These are phyloP conservation scores for Aeminium ludgeri DNA, from an alignment of 495 filamentous ascomycete genomes.

Conservation along the genomic window DNA sequence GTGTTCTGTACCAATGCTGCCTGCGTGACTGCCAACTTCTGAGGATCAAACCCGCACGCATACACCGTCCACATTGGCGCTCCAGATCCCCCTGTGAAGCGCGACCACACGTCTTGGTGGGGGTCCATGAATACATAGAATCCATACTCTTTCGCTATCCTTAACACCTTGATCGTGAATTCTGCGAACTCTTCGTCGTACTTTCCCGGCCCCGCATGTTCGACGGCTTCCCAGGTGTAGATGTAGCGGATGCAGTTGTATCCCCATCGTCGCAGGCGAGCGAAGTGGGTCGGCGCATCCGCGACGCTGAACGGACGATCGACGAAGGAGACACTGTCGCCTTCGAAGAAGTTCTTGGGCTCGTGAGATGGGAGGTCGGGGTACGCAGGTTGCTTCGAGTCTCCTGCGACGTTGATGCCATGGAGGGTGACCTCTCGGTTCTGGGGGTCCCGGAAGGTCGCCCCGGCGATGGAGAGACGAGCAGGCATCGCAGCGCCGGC, in stretches of 20 bases:
- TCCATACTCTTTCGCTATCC: slow-evolving; percentile 71
- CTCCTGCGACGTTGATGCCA: slow-evolving; percentile 53
- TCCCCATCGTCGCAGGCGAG: slow-evolving; percentile 68
- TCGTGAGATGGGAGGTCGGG: slow-evolving; percentile 72
- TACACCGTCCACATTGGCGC: slow-evolving; percentile 97
- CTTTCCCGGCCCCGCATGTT: slow-evolving; percentile 76
- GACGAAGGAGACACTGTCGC: slow-evolving; percentile 79
- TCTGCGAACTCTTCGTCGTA: slow-evolving; percentile 92
- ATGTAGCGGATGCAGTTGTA: slow-evolving; percentile 94
- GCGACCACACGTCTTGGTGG: slow-evolving; percentile 95
- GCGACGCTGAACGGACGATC: slow-evolving; percentile 65
- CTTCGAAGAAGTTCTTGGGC: slow-evolving; percentile 71
- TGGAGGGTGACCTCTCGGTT: slow-evolving; percentile 52
- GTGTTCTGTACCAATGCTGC: slow-evolving; percentile 91
- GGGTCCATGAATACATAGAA: slow-evolving; percentile 97
- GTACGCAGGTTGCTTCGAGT: slow-evolving; percentile 53
- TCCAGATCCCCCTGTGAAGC: slow-evolving; percentile 84
- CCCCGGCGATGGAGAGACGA: slow-evolving; percentile 64
- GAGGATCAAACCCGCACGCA: slow-evolving; percentile 77
- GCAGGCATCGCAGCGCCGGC: slow-evolving; percentile 17
- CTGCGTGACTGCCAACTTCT: slow-evolving; percentile 67
- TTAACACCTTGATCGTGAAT: slow-evolving; percentile 70
- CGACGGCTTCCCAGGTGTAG: slow-evolving; percentile 98
- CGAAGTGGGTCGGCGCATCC: slow-evolving; percentile 76
- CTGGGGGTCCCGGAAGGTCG: slow-evolving; percentile 54